Percentiles rank a stretch among this genome's conserved stretches.
Evolutionary conservation across 371 early-diverging fungal genomes (phyloP).

Genomic region (Apophysomyces variabilis): DNA sequence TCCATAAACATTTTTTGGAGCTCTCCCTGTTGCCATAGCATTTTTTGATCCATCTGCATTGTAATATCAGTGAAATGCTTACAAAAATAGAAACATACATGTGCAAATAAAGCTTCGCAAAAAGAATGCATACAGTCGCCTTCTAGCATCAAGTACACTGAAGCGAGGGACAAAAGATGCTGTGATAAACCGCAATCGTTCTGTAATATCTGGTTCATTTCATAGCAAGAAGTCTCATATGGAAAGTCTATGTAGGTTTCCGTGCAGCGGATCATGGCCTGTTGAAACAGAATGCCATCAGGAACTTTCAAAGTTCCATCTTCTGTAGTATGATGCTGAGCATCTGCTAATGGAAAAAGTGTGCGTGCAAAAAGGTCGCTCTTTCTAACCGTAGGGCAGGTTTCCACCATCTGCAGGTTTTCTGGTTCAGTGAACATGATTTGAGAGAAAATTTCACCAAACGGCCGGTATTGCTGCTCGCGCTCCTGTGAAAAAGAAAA

Average conservation of each 20-base stretch:
- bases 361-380: slow-evolving; percentile 12
- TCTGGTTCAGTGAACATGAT: background rate
- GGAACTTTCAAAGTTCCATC: background rate
- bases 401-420: background rate
- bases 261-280: slow-evolving; percentile 6
- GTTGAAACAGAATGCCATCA: slow-evolving; percentile 20
- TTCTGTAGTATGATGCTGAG: background rate
- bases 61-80: too few species aligned
- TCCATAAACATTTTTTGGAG: slow-evolving; percentile 40
- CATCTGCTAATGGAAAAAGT: slow-evolving; percentile 1
- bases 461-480: background rate
- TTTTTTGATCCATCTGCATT: slow-evolving; percentile 36
- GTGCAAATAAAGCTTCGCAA: slow-evolving; percentile 35
- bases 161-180: slow-evolving; percentile 28
- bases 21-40: slow-evolving; percentile 37
- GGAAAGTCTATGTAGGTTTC: slow-evolving; percentile 20
- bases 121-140: slow-evolving; percentile 49
- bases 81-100: slow-evolving; percentile 9
- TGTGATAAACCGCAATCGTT: slow-evolving; percentile 22
- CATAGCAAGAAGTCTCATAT: slow-evolving; percentile 23
- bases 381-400: background rate
- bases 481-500: background rate
- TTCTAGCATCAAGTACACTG: slow-evolving; percentile 48
- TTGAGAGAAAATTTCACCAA: background rate
- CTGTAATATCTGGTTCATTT: slow-evolving; percentile 24